Evolutionary conservation across 1,139 yeast genomes (phyloP).

Genomic region (Pichia kudriavzevii): DNA sequence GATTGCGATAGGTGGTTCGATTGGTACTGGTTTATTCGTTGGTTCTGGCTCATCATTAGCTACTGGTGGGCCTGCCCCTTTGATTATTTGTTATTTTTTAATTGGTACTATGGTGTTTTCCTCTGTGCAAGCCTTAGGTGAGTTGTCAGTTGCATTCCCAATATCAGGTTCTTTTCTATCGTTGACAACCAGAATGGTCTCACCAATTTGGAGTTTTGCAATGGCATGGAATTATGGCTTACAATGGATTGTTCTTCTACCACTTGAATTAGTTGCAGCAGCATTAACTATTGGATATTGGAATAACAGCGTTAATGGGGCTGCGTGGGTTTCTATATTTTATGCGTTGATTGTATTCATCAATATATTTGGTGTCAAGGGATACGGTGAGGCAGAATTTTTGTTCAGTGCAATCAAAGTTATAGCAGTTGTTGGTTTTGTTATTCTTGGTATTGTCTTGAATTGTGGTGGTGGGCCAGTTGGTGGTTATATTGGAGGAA

Average conservation of each 20-base stretch:
- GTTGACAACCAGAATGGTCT: slow-evolving; percentile 52
- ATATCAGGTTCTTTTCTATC: slow-evolving; percentile 60
- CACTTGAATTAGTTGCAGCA: slow-evolving; percentile 62
- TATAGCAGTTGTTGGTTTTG: slow-evolving; percentile 53
- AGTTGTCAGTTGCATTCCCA: slow-evolving; percentile 55
- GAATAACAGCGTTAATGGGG: slow-evolving; percentile 48
- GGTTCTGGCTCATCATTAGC: slow-evolving; percentile 55
- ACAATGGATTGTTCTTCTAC: slow-evolving; percentile 57
- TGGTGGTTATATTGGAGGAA: slow-evolving; percentile 49
- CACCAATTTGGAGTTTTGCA: slow-evolving; percentile 66
- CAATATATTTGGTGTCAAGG: slow-evolving; percentile 50
- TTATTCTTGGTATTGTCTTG: slow-evolving; percentile 57
- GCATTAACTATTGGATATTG: slow-evolving; percentile 57
- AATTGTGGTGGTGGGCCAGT: slow-evolving; percentile 59
- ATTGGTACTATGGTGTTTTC: slow-evolving; percentile 45
- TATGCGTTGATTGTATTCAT: slow-evolving; percentile 45
- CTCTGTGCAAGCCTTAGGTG: slow-evolving; percentile 59
- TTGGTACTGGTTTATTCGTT: slow-evolving; percentile 57
- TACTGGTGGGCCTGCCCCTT: slow-evolving; percentile 58
- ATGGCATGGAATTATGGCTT: slow-evolving; percentile 60
- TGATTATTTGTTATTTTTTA: slow-evolving; percentile 43
- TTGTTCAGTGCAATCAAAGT: slow-evolving; percentile 50
- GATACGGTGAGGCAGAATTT: slow-evolving; percentile 60
- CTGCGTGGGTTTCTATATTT: slow-evolving; percentile 56
- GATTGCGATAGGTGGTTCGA: slow-evolving; percentile 81